Conservation (phyloP, 2,329 filamentous ascomycete species). For the Cercospora nicotianae region DNA sequence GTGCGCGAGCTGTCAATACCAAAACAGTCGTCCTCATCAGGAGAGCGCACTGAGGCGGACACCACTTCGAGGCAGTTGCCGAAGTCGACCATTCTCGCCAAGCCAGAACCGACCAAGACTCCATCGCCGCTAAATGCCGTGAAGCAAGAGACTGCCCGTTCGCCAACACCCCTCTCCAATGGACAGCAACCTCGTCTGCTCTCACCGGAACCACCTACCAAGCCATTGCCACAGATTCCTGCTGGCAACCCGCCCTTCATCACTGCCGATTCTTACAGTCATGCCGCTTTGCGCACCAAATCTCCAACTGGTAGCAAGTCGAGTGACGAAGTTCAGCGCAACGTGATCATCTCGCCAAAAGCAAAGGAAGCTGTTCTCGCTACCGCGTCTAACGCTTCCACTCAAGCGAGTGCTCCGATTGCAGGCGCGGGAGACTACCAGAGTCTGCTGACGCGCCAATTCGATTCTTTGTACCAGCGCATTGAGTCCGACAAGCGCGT, state of each 20-base stretch:
- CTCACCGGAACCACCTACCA: slow-evolving; percentile 27
- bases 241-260: slow-evolving; percentile 37
- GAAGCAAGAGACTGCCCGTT: slow-evolving; percentile 25
- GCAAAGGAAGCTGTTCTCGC: slow-evolving; percentile 3
- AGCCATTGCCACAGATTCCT: slow-evolving; percentile 31
- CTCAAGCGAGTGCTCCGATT: slow-evolving; percentile 17
- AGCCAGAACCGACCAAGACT: slow-evolving; percentile 28
- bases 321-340: slow-evolving; percentile 25
- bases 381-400: slow-evolving; percentile 12
- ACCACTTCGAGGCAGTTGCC: slow-evolving; percentile 21
- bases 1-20: slow-evolving; percentile 63
- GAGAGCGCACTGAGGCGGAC: slow-evolving; percentile 25
- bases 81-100: slow-evolving; percentile 26
- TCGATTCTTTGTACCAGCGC: slow-evolving; percentile 58
- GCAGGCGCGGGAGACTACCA: slow-evolving; percentile 15
- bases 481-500: slow-evolving; percentile 69
- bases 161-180: slow-evolving; percentile 23
- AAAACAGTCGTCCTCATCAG: slow-evolving; percentile 20
- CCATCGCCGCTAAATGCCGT: slow-evolving; percentile 23
- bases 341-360: slow-evolving; percentile 20
- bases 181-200: slow-evolving; percentile 19
- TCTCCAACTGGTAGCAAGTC: slow-evolving; percentile 19
- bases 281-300: slow-evolving; percentile 30
- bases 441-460: slow-evolving; percentile 45
- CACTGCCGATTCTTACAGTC: slow-evolving; percentile 45